phyloP scores from a whole-genome alignment of 1,284 basidiomycete genomes.

The Ganoderma lingzhi region DNA sequence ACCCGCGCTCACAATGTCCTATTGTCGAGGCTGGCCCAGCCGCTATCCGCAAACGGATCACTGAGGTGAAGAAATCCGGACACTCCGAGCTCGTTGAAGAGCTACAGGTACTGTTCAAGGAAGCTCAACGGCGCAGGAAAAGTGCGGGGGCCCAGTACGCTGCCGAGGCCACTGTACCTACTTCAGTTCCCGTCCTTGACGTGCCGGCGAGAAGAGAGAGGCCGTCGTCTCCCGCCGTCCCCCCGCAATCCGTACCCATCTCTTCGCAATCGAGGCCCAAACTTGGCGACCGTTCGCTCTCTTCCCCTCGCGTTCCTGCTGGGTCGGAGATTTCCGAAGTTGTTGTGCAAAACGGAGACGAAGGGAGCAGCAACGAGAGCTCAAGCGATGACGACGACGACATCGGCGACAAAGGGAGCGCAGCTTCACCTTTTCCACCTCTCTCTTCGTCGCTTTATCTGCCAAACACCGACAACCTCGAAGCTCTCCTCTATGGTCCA shows the following conservation, averaged over 20 bases:
- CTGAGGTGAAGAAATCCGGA: slow-evolving; percentile 27
- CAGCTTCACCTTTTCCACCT: not conserved
- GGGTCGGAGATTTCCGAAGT: slow-evolving; percentile 43
- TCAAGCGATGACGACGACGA: slow-evolving; percentile 28
- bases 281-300: slow-evolving; percentile 14
- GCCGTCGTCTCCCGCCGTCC: slow-evolving; percentile 18
- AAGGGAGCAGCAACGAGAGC: slow-evolving; percentile 42
- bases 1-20: slow-evolving; percentile 34
- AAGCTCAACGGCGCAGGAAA: slow-evolving; percentile 24
- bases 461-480: slow-evolving; percentile 25
- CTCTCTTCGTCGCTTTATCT: not conserved
- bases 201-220: not conserved
- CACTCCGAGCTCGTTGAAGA: slow-evolving; percentile 29
- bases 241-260: not conserved
- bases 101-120: slow-evolving; percentile 27
- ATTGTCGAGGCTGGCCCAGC: slow-evolving; percentile 31
- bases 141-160: not conserved
- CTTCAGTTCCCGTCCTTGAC: not conserved
- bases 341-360: slow-evolving; percentile 37
- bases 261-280: slow-evolving; percentile 10
- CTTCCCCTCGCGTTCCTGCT: slow-evolving; percentile 33
- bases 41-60: slow-evolving; percentile 32
- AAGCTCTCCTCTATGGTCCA: slow-evolving; percentile 40
- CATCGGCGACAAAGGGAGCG: not conserved
- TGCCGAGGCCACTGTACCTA: not conserved